phyloP scores from a whole-genome alignment of 441 rosid species.

The Metrosideros polymorpha region DNA sequence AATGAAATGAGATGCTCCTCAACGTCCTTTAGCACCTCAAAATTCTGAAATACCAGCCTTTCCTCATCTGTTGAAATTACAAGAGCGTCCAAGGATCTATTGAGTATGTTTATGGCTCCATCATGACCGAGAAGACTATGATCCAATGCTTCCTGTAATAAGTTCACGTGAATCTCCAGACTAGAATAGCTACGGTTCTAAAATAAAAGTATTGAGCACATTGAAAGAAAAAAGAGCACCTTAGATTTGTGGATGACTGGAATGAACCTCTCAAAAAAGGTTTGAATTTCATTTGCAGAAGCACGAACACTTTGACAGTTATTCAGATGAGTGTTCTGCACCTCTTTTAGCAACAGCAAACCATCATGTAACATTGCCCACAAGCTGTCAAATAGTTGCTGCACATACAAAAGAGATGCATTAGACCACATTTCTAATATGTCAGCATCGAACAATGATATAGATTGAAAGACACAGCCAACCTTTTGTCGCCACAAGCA shows the following conservation, averaged over 20 bases:
- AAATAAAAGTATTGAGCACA: conserved; percentile 1
- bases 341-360: conserved; percentile 48
- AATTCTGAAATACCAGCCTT: conserved; percentile 39
- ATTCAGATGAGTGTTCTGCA: conserved; percentile 44
- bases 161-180: conserved; percentile 11
- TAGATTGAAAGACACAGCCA: conserved; percentile 1
- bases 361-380: conserved; percentile 51
- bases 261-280: conserved; percentile 46
- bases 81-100: conserved; percentile 19
- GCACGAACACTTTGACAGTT: conserved; percentile 52
- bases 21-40: conserved; percentile 51
- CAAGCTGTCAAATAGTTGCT: conserved; percentile 75
- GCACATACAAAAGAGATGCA: conserved; percentile 9
- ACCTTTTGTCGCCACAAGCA: conserved; percentile 93
- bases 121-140: conserved; percentile 36
- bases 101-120: conserved; percentile 25
- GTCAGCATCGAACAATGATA: background rate
- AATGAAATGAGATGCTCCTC: conserved; percentile 42
- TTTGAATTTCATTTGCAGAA: conserved; percentile 29
- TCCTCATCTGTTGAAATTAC: conserved; percentile 45
- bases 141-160: conserved; percentile 55
- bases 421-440: background rate
- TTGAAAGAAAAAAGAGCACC: conserved; percentile 34
- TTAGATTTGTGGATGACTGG: conserved; percentile 53
- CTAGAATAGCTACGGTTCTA: background rate